Evolutionary conservation across 345 rosid species (phyloP), one percentile per base, ranked within the genome.

Genomic region (Bruguiera gymnorhiza): DNA sequence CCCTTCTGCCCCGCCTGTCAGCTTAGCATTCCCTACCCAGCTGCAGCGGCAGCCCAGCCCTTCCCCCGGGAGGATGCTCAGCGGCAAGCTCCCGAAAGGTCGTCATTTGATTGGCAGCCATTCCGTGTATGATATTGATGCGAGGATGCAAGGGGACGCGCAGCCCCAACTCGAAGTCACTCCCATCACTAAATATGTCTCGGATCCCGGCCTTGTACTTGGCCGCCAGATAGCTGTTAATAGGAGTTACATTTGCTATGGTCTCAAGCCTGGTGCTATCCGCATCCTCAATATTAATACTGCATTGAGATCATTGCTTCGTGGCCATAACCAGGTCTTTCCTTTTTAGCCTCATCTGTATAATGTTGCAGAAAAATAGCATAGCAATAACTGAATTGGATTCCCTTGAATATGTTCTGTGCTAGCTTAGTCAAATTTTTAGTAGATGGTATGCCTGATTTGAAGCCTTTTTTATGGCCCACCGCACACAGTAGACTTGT

Each of bases 141-240:
- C 71, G 57, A 76, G 89, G 75, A 26, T 82, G 62, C 86, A 77
- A 1, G 97, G 92, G 8, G 95, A 87, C 81, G 68, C 69, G 60
- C 93, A 88, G 81, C 90, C 95, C 6, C 90, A 87, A 84, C 96
- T 94, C 4, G 98, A 89, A 85, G 95, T 84, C 54, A 89, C 90
- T 63, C 97, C 98, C 21, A 94, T 94, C 57, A 91, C 98, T 3
- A 91, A 87, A 71, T 94, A 91, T 76, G 80, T 69, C 7, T 86
- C 96, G 62, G 97, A 94, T 66, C 96, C 97, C 51, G 90, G 83
- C 80, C 89, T 86, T 5, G 83, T 86, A 5, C 70, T 94, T 54
- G 98, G 98, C 15, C 75, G 93, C 6, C 97, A 89, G 73, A 89
- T 94, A 69, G 93, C 96, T 3, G 96, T 88, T 16, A 93, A 86